A percentile compares a stretch with the other conserved stretches of the same genome.
Conservation (phyloP, 2,329 filamentous ascomycete genomes). For the Trichoderma sp. region DNA sequence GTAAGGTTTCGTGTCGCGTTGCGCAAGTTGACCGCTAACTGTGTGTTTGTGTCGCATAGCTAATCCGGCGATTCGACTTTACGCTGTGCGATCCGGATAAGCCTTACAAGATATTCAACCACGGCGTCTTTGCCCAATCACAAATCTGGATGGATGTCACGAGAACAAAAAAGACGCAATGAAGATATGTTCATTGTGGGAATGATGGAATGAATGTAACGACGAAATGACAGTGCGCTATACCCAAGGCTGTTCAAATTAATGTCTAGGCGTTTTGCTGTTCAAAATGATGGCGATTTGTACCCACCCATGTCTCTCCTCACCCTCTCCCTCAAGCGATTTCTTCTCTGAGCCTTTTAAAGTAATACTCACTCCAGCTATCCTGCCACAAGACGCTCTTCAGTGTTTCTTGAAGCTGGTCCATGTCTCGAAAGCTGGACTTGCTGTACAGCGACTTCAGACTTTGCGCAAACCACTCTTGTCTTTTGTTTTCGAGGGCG, state of each 20-base stretch:
- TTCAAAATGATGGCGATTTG: not conserved
- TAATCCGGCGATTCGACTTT: constrained; percentile 23
- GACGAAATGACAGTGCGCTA: not conserved
- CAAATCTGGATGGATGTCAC: not conserved
- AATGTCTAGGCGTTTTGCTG: not conserved
- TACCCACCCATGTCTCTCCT: not conserved
- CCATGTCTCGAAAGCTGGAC: not conserved
- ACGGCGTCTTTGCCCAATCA: not conserved
- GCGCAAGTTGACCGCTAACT: not conserved
- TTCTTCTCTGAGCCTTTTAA: not conserved
- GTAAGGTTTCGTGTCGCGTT: constrained; percentile 23
- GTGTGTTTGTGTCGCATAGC: not conserved
- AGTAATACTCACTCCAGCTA: not conserved
- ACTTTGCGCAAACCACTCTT: not conserved
- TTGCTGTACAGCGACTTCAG: not conserved
- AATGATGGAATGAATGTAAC: not conserved
- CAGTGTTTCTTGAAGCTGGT: not conserved
- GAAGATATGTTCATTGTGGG: not conserved
- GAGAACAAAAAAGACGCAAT: not conserved
- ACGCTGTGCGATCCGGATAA: constrained; percentile 2
- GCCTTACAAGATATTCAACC: constrained; percentile 19
- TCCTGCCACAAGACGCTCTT: constrained; percentile 8
- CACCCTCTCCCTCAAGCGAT: not conserved
- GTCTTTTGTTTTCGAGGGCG: not conserved
- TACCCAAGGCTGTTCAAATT: not conserved